Evolutionary conservation across 2,329 filamentous ascomycete genomes (phyloP).

Genomic region (Epichloe baconii): DNA sequence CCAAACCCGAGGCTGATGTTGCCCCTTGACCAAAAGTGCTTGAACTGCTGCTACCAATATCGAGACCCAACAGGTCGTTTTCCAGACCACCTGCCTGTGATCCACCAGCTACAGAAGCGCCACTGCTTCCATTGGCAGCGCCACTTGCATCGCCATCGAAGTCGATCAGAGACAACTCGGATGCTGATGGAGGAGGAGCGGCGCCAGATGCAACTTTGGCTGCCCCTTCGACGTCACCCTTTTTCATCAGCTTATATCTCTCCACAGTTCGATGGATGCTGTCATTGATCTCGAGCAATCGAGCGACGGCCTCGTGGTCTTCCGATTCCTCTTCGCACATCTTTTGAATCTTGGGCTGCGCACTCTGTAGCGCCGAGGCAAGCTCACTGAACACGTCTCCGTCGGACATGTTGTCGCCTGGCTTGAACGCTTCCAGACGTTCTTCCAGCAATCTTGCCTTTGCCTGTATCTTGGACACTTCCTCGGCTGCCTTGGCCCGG

Average conservation of each 20-base stretch:
- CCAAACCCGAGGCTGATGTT: slow-evolving; percentile 74
- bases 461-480: slow-evolving; percentile 87
- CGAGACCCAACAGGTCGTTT: slow-evolving; percentile 81
- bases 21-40: slow-evolving; percentile 58
- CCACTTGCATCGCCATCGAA: slow-evolving; percentile 54
- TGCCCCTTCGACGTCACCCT: slow-evolving; percentile 77
- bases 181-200: slow-evolving; percentile 33
- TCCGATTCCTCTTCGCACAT: slow-evolving; percentile 99
- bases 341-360: slow-evolving; percentile 96
- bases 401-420: slow-evolving; percentile 63
- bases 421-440: slow-evolving; percentile 71
- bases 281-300: slow-evolving; percentile 94
- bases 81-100: slow-evolving; percentile 57
- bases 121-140: slow-evolving; percentile 37
- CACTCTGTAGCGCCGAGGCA: slow-evolving; percentile 75
- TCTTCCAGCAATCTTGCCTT: slow-evolving; percentile 89
- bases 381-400: slow-evolving; percentile 69
- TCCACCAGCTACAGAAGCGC: slow-evolving; percentile 21
- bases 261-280: slow-evolving; percentile 96
- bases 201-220: slow-evolving; percentile 74
- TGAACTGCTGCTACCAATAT: slow-evolving; percentile 51
- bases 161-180: slow-evolving; percentile 83
- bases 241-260: slow-evolving; percentile 90
- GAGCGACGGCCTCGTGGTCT: slow-evolving; percentile 88
- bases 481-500: slow-evolving; percentile 90